phyloP scores from a whole-genome alignment of 2,329 filamentous ascomycete genomes.

The Exophiala dermatitidis region DNA sequence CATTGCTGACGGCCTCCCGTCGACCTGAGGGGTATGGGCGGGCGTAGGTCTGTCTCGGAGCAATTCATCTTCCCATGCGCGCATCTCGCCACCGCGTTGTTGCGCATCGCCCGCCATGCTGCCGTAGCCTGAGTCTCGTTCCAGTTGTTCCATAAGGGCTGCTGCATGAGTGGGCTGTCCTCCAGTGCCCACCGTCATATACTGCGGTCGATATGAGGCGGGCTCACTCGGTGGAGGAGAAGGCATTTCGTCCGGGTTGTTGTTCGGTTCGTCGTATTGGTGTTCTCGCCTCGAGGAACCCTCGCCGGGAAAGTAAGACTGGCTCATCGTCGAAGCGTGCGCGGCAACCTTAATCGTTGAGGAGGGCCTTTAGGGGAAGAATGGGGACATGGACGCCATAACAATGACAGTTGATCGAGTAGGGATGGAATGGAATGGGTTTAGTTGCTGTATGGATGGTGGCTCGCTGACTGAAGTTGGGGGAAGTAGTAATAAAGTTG shows the following conservation, averaged over 20 bases:
- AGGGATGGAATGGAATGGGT: neutral
- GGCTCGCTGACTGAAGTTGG: neutral
- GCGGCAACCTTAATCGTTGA: neutral
- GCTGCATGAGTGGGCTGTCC: conserved; percentile 74
- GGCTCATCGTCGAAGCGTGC: conserved; percentile 16
- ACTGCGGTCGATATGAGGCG: conserved; percentile 47
- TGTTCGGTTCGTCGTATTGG: conserved; percentile 3
- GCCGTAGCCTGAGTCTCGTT: conserved; percentile 86
- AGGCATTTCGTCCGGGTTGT: conserved; percentile 11
- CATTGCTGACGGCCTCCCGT: conserved; percentile 43
- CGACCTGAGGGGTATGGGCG: conserved; percentile 46
- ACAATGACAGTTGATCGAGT: neutral
- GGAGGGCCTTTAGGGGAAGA: neutral
- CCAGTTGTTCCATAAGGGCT: conserved; percentile 71
- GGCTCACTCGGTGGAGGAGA: conserved; percentile 14
- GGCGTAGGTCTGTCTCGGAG: conserved; percentile 53
- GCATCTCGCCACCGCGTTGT: conserved; percentile 36
- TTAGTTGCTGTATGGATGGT: neutral
- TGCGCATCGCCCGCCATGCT: conserved; percentile 62
- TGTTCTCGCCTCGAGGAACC: conserved; percentile 7
- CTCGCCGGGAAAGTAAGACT: conserved; percentile 9
- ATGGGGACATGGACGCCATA: neutral
- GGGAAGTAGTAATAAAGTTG: neutral
- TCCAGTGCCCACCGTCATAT: conserved; percentile 83
- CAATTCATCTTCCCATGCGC: conserved; percentile 50